phyloP scores from a whole-genome alignment of 768 basidiomycete species.

The Hirschioporus abietinus region DNA sequence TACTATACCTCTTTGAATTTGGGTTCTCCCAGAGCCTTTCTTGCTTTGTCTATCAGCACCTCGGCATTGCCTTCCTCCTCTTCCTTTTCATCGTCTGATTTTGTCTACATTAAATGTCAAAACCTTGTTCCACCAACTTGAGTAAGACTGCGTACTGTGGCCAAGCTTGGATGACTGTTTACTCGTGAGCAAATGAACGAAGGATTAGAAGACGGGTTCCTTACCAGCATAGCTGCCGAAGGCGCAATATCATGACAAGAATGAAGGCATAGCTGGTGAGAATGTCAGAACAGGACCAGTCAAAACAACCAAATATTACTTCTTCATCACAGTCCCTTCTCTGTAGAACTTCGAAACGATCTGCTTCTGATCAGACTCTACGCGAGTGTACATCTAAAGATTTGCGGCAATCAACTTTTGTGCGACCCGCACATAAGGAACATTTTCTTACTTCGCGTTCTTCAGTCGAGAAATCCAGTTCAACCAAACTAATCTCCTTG shows the following conservation, averaged over 20 bases:
- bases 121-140: not conserved
- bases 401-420: too few species aligned
- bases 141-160: slow-evolving; percentile 40
- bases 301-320: slow-evolving; percentile 38
- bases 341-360: slow-evolving; percentile 49
- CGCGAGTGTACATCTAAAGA: slow-evolving; percentile 22
- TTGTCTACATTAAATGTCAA: slow-evolving; percentile 5
- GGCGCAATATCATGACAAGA: slow-evolving; percentile 67
- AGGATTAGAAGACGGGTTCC: not conserved
- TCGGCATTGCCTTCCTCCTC: slow-evolving; percentile 10
- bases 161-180: slow-evolving; percentile 56
- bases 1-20: not conserved
- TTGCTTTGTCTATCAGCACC: not conserved
- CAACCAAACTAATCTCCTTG: slow-evolving; percentile 55
- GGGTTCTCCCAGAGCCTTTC: not conserved
- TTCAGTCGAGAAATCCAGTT: slow-evolving; percentile 56
- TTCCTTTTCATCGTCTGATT: slow-evolving; percentile 5
- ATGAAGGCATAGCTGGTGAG: slow-evolving; percentile 7
- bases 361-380: slow-evolving; percentile 23
- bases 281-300: slow-evolving; percentile 6
- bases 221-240: slow-evolving; percentile 62
- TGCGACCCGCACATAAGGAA: not conserved
- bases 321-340: slow-evolving; percentile 63
- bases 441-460: slow-evolving; percentile 51
- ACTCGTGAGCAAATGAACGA: slow-evolving; percentile 10